Conservation (phyloP, 768 basidiomycete species). For the Daedalea quercina region DNA sequence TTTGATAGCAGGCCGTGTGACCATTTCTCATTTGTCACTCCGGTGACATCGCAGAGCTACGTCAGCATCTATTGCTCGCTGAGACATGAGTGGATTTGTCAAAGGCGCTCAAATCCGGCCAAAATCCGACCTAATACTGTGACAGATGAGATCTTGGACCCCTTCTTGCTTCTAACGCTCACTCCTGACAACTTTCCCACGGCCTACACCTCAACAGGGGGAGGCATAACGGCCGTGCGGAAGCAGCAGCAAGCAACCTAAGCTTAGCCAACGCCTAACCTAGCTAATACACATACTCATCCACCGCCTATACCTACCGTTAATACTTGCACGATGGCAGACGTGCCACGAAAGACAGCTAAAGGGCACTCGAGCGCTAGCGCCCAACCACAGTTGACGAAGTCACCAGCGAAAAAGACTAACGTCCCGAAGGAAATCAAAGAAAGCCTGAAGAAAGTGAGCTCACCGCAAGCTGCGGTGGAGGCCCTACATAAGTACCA, state of each 20-base stretch:
- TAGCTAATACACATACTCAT: background rate
- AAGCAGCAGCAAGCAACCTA: background rate
- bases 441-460: background rate
- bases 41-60: too few relatives aligned
- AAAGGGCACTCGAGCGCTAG: background rate
- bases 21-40: too few relatives aligned
- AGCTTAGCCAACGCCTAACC: background rate
- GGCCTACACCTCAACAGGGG: background rate
- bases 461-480: background rate
- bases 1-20: too few relatives aligned
- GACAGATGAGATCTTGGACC: too few relatives aligned
- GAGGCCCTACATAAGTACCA: background rate
- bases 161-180: constrained; percentile 3
- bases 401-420: background rate
- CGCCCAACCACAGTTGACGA: background rate
- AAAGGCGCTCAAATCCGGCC: too few relatives aligned
- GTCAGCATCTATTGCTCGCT: too few relatives aligned
- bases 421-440: background rate
- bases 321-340: too few relatives aligned
- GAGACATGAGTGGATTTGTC: too few relatives aligned
- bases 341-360: background rate
- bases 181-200: constrained; percentile 3
- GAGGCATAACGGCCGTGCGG: background rate
- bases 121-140: too few relatives aligned
- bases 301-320: background rate